Conservation (phyloP, 2,329 filamentous ascomycete genomes). For the Aspergillus versicolor region DNA sequence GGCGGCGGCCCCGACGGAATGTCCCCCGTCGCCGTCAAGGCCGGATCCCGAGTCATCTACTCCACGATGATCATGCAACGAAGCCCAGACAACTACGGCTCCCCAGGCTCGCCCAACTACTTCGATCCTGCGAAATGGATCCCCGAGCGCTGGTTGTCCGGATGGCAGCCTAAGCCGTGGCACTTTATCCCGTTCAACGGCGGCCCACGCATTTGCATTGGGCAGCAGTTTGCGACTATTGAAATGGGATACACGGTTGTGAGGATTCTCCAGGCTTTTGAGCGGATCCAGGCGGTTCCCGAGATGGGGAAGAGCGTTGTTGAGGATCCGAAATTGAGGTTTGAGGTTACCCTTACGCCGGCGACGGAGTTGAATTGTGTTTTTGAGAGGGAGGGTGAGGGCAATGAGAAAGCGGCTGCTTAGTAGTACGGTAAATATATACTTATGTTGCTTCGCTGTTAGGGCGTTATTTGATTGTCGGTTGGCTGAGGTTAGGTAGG, state of each 20-base stretch:
- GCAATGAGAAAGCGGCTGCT: background rate
- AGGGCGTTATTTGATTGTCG: background rate
- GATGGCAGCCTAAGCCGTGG: constrained; percentile 54
- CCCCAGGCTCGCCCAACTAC: constrained; percentile 34
- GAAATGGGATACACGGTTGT: constrained; percentile 56
- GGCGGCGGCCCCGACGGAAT: constrained; percentile 55
- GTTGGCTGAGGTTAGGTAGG: background rate
- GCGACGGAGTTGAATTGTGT: constrained; percentile 40
- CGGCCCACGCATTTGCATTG: constrained; percentile 56
- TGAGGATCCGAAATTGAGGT: constrained; percentile 35
- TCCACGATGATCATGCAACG: constrained; percentile 55
- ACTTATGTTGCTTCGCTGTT: background rate
- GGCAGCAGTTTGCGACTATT: constrained; percentile 60
- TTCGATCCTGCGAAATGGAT: constrained; percentile 46
- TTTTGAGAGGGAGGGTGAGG: constrained; percentile 34
- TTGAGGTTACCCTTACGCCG: constrained; percentile 41
- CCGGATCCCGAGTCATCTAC: constrained; percentile 51
- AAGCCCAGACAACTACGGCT: constrained; percentile 50
- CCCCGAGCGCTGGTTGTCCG: constrained; percentile 52
- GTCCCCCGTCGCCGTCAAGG: constrained; percentile 47
- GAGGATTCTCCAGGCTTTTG: constrained; percentile 44
- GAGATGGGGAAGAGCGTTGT: constrained; percentile 32
- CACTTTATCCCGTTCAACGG: constrained; percentile 57
- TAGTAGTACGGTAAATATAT: background rate
- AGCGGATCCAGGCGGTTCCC: constrained; percentile 35